Conservation (phyloP, 1,139 yeast genomes). For the Kodamaea suecica region DNA sequence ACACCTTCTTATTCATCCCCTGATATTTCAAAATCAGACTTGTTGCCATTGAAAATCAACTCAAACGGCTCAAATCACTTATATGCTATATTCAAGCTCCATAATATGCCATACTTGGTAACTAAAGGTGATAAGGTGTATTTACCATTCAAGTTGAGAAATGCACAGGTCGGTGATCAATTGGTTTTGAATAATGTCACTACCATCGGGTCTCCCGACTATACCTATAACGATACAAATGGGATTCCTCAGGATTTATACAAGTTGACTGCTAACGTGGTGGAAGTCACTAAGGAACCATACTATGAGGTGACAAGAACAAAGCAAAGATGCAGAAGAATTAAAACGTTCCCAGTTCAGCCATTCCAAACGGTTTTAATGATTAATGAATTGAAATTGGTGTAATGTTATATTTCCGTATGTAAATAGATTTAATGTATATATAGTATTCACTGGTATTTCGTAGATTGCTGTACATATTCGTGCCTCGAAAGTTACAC, state of each 20-base stretch:
- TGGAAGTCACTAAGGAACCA: conserved; percentile 86
- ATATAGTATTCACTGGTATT: no score
- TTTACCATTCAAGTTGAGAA: conserved; percentile 72
- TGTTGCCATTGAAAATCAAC: conserved; percentile 62
- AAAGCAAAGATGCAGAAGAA: conserved; percentile 81
- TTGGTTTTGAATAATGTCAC: conserved; percentile 71
- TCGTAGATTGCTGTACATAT: no score
- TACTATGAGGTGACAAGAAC: conserved; percentile 55
- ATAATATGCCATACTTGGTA: conserved; percentile 82
- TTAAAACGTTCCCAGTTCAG: conserved; percentile 73
- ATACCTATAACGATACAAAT: conserved; percentile 47
- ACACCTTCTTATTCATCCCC: not conserved
- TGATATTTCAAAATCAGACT: conserved; percentile 8
- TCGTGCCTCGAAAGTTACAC: no score
- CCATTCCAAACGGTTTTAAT: conserved; percentile 79
- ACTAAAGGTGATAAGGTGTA: conserved; percentile 86
- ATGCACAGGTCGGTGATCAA: conserved; percentile 77
- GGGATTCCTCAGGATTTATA: conserved; percentile 44
- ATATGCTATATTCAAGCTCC: conserved; percentile 80
- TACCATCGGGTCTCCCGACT: conserved; percentile 81
- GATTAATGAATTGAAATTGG: conserved; percentile 65
- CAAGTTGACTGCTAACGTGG: conserved; percentile 69
- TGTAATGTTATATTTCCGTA: conserved; percentile 2
- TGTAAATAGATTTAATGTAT: conserved; percentile 7
- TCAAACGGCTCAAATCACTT: conserved; percentile 46